These are phyloP conservation scores for Miscanthus sacchariflorus DNA, from an alignment of 202 grass and related monocot species.

Conservation along the genomic window DNA sequence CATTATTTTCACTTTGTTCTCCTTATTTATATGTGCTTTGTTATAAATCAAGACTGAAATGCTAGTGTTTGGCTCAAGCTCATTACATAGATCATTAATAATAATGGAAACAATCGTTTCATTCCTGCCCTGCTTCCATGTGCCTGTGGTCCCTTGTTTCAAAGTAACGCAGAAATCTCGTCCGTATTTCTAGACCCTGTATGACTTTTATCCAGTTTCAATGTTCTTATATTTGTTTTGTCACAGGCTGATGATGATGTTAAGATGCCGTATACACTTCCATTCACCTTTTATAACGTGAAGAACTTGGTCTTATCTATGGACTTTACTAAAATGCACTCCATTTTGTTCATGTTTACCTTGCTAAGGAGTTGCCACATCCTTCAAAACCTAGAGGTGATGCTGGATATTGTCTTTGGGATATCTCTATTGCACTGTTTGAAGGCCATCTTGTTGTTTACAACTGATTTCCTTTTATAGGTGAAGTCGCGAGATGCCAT, in stretches of 20 bases:
- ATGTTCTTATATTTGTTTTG: neutral
- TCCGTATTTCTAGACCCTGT: neutral
- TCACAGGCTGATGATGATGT: neutral
- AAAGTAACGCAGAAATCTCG: neutral
- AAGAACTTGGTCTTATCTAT: conserved; percentile 11
- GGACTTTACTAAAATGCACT: neutral
- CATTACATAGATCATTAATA: neutral
- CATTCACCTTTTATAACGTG: conserved; percentile 42
- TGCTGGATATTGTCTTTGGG: neutral
- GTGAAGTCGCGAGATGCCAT: neutral
- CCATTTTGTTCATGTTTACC: conserved; percentile 31
- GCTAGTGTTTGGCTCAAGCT: neutral
- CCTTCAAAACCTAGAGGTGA: conserved; percentile 40
- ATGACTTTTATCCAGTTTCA: neutral
- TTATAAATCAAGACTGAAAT: neutral
- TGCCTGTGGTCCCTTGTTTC: neutral
- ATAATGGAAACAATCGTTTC: neutral
- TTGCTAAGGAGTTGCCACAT: conserved; percentile 33
- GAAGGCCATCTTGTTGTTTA: neutral
- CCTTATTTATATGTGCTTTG: neutral
- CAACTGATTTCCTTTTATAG: neutral
- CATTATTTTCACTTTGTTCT: neutral
- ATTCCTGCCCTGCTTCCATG: neutral
- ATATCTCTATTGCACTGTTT: neutral
- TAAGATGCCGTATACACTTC: neutral